A percentile compares a stretch with the other conserved stretches of the same genome.
These are phyloP conservation scores for Fusarium dlaminii DNA, from an alignment of 2,329 filamentous ascomycete species.

Conservation along the genomic window DNA sequence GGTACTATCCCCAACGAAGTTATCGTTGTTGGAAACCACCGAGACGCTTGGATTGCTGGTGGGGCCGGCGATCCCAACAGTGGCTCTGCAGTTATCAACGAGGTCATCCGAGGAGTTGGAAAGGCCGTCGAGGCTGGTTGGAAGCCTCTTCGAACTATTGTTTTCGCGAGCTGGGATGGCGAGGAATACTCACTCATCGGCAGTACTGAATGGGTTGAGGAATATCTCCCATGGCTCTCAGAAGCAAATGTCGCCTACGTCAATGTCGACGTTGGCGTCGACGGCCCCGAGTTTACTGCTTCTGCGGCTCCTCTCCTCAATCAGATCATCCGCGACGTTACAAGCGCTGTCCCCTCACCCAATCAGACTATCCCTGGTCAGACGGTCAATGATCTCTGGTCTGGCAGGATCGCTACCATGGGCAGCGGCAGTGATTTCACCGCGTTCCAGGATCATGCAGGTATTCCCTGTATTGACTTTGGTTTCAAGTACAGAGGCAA, in stretches of 20 bases:
- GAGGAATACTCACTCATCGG: constrained; percentile 89
- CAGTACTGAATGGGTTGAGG: constrained; percentile 93
- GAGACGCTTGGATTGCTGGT: constrained; percentile 90
- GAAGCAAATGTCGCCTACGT: constrained; percentile 81
- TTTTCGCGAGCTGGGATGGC: constrained; percentile 85
- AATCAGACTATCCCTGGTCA: constrained; percentile 80
- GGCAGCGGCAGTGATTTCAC: constrained; percentile 80
- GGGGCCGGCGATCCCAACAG: constrained; percentile 86
- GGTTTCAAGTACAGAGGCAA: constrained; percentile 59
- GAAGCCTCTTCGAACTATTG: constrained; percentile 81
- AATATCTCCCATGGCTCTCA: constrained; percentile 83
- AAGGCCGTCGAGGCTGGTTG: constrained; percentile 69
- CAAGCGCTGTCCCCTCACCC: constrained; percentile 70
- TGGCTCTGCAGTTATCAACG: constrained; percentile 81
- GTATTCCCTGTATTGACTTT: constrained; percentile 72
- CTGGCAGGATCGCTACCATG: constrained; percentile 69
- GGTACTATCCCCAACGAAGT: constrained; percentile 87
- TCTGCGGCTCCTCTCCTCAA: constrained; percentile 80
- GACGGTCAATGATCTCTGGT: constrained; percentile 76
- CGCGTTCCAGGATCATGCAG: constrained; percentile 77
- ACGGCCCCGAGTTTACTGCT: constrained; percentile 70
- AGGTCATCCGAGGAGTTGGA: constrained; percentile 80
- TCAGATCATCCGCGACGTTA: constrained; percentile 74
- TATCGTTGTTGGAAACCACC: constrained; percentile 89
- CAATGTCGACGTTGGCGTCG: constrained; percentile 82